A percentile compares a stretch with the other conserved stretches of the same genome.
Evolutionary conservation across 23 red algal species (phyloP).

Genomic region (Cyanidioschyzon merolae): DNA sequence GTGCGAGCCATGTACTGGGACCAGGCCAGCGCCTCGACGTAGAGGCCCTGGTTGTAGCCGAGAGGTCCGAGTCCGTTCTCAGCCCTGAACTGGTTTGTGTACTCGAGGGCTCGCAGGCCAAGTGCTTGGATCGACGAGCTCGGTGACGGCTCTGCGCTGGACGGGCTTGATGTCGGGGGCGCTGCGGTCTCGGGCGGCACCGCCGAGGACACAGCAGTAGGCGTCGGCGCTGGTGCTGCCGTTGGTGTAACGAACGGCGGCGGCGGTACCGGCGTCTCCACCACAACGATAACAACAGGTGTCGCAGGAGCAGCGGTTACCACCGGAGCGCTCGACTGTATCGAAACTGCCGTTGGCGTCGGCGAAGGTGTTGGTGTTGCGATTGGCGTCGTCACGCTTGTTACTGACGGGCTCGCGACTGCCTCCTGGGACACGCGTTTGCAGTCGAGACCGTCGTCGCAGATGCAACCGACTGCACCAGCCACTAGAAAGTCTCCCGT

Average conservation of each 20-base stretch:
- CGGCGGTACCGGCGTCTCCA: not conserved
- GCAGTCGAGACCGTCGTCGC: constrained; percentile 9
- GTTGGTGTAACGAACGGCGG: not conserved
- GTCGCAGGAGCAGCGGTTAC: not conserved
- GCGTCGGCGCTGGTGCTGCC: not conserved
- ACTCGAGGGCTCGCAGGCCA: not conserved
- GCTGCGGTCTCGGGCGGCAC: not conserved
- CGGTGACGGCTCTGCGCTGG: not conserved
- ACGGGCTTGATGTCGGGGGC: not conserved
- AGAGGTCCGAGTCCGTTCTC: constrained; percentile 9
- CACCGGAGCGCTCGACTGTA: not conserved
- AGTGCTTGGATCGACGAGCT: not conserved
- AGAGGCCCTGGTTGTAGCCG: constrained; percentile 10
- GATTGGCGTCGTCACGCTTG: not conserved
- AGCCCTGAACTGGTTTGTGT: constrained; percentile 6
- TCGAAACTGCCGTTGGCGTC: not conserved
- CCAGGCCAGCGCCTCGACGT: constrained; percentile 6
- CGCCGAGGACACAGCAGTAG: not conserved
- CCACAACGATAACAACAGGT: not conserved
- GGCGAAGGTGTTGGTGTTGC: not conserved
- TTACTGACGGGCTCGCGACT: not conserved
- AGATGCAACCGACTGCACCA: constrained; percentile 13
- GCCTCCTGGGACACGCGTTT: not conserved
- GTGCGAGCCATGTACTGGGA: constrained; percentile 15
- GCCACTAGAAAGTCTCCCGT: constrained; percentile 6